A percentile compares a stretch with the other conserved stretches of the same genome.
Conservation (phyloP, 1,284 basidiomycete species). For the Heterobasidion annosum region DNA sequence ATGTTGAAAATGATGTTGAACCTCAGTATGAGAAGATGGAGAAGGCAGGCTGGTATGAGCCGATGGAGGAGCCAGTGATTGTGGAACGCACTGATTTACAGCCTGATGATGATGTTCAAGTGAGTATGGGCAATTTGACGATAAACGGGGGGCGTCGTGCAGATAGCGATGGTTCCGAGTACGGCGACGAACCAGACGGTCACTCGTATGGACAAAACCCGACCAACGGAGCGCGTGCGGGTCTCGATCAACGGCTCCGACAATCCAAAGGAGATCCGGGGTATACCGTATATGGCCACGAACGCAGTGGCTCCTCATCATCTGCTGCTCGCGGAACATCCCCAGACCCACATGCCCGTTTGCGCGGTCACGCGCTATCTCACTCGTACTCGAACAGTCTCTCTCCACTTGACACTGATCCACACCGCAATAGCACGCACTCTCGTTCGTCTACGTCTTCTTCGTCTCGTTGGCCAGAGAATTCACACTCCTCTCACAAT, state of each 20-base stretch:
- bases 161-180: conserved; percentile 17
- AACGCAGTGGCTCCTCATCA: background rate
- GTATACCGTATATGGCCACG: background rate
- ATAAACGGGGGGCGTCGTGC: conserved; percentile 6
- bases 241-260: background rate
- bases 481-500: conserved; percentile 21
- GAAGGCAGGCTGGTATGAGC: conserved; percentile 34
- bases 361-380: conserved; percentile 2
- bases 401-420: conserved; percentile 1
- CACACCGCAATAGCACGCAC: conserved; percentile 12
- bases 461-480: conserved; percentile 20
- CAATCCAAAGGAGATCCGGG: background rate
- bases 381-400: conserved; percentile 5
- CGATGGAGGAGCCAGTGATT: conserved; percentile 12
- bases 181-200: conserved; percentile 12
- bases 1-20: conserved; percentile 64
- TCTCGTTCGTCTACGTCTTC: conserved; percentile 18
- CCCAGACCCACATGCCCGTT: background rate
- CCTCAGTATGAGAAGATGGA: conserved; percentile 49
- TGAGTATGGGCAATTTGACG: conserved; percentile 17
- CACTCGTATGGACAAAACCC: background rate
- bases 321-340: conserved; percentile 1
- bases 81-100: conserved; percentile 13
- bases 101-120: conserved; percentile 18
- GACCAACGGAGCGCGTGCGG: background rate